Conservation (phyloP, 1,139 yeast species). For the Wickerhamiella pararugosa region DNA sequence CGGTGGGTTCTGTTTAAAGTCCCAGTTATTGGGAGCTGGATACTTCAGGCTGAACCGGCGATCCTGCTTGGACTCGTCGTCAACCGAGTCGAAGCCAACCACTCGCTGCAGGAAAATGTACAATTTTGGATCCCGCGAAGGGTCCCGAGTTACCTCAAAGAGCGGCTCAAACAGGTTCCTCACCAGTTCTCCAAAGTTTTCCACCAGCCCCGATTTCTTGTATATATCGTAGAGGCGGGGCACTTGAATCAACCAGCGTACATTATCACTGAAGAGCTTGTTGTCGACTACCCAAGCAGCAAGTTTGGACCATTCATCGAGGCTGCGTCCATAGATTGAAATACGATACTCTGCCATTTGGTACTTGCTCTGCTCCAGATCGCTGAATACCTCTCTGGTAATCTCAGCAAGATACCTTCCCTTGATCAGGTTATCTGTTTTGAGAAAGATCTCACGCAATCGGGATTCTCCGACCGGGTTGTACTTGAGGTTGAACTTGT, state of each 20-base stretch:
- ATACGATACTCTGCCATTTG: constrained; percentile 96
- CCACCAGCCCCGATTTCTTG: constrained; percentile 57
- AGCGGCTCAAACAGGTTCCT: constrained; percentile 76
- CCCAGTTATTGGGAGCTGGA: constrained; percentile 79
- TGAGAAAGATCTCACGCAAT: constrained; percentile 83
- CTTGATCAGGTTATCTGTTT: constrained; percentile 82
- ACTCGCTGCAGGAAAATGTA: constrained; percentile 82
- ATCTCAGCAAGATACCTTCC: constrained; percentile 88
- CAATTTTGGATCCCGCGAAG: constrained; percentile 74
- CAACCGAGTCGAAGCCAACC: constrained; percentile 95
- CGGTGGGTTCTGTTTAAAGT: constrained; percentile 72
- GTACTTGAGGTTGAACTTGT: constrained; percentile 91
- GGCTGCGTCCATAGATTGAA: constrained; percentile 79
- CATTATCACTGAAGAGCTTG: constrained; percentile 81
- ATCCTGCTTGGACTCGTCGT: constrained; percentile 91
- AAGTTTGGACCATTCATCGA: constrained; percentile 87
- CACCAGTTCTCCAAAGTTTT: constrained; percentile 60
- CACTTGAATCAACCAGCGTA: constrained; percentile 90
- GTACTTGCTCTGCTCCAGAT: constrained; percentile 85
- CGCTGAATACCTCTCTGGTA: constrained; percentile 81
- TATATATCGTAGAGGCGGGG: constrained; percentile 88
- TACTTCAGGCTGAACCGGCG: constrained; percentile 63
- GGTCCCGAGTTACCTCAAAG: constrained; percentile 78
- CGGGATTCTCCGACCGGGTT: constrained; percentile 98
- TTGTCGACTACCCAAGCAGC: constrained; percentile 94